These are phyloP conservation scores for Kurtzmaniella cleridarum DNA, from an alignment of 805 yeast genomes.

Conservation along the genomic window DNA sequence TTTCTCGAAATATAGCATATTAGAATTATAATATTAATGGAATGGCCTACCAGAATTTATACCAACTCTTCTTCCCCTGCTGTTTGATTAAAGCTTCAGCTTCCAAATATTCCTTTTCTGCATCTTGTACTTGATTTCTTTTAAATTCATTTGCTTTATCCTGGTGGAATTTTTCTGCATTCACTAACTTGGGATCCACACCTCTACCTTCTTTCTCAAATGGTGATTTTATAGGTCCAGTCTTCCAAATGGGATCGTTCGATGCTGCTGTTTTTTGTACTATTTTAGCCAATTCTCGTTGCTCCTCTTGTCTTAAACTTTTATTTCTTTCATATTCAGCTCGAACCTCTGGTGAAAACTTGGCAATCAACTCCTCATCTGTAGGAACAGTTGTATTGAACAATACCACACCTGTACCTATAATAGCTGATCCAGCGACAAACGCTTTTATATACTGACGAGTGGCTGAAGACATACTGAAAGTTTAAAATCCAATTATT, in stretches of 20 bases:
- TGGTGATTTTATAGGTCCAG: constrained; percentile 66
- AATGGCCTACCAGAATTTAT: constrained; percentile 1
- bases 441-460: constrained; percentile 11
- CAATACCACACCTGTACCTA: constrained; percentile 67
- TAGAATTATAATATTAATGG: too few relatives aligned
- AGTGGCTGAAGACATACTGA: too few relatives aligned
- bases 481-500: too few relatives aligned
- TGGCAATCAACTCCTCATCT: constrained; percentile 70
- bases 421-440: constrained; percentile 58
- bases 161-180: constrained; percentile 44
- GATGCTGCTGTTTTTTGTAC: constrained; percentile 60
- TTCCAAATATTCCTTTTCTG: constrained; percentile 23
- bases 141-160: constrained; percentile 37
- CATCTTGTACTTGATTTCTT: constrained; percentile 30
- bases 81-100: constrained; percentile 19
- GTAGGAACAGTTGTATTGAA: constrained; percentile 78
- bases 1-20: too few relatives aligned
- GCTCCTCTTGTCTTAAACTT: constrained; percentile 61
- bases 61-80: constrained; percentile 16
- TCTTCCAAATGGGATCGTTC: constrained; percentile 77
- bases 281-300: constrained; percentile 61
- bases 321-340: constrained; percentile 66
- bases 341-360: constrained; percentile 78
- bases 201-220: constrained; percentile 49
- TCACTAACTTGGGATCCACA: constrained; percentile 27